A percentile compares a stretch with the other conserved stretches of the same genome.
Conservation (phyloP, 2,329 filamentous ascomycete species). For the Aureobasidium lini region DNA sequence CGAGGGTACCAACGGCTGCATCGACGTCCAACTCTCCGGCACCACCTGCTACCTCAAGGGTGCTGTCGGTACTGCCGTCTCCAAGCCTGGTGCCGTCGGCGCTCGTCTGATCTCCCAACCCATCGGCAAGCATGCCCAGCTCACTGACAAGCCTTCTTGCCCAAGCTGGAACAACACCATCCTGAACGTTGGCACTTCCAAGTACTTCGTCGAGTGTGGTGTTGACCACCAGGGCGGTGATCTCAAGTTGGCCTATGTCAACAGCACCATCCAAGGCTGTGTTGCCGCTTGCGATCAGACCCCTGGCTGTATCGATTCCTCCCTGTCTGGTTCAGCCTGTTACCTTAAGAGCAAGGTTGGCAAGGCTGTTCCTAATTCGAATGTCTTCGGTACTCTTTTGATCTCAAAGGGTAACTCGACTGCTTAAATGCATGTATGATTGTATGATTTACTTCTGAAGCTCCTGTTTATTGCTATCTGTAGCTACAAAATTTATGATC, state of each 20-base stretch:
- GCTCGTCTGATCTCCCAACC: constrained; percentile 15
- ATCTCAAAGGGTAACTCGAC: constrained; percentile 2
- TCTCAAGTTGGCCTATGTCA: constrained; percentile 19
- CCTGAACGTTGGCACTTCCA: constrained; percentile 12
- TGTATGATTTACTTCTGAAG: background rate
- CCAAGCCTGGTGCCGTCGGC: constrained; percentile 16
- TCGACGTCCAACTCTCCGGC: constrained; percentile 22
- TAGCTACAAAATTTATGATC: background rate
- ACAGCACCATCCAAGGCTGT: constrained; percentile 21
- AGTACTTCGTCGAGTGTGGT: constrained; percentile 25
- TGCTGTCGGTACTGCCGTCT: constrained; percentile 13
- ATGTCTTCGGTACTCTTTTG: background rate
- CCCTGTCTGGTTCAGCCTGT: constrained; percentile 24
- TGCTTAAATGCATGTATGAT: background rate
- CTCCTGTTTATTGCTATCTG: background rate
- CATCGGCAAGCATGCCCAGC: background rate
- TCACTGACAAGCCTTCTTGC: constrained; percentile 15
- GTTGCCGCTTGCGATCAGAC: constrained; percentile 25
- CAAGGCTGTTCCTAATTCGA: constrained; percentile 16
- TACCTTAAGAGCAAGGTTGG: constrained; percentile 26
- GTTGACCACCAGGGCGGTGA: constrained; percentile 27
- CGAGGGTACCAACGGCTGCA: constrained; percentile 18
- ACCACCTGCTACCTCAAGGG: constrained; percentile 25
- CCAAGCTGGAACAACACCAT: constrained; percentile 18
- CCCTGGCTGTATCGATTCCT: constrained; percentile 26